These are phyloP conservation scores for Pichia sporocuriosa DNA, from an alignment of 805 yeast genomes.

Conservation along the genomic window DNA sequence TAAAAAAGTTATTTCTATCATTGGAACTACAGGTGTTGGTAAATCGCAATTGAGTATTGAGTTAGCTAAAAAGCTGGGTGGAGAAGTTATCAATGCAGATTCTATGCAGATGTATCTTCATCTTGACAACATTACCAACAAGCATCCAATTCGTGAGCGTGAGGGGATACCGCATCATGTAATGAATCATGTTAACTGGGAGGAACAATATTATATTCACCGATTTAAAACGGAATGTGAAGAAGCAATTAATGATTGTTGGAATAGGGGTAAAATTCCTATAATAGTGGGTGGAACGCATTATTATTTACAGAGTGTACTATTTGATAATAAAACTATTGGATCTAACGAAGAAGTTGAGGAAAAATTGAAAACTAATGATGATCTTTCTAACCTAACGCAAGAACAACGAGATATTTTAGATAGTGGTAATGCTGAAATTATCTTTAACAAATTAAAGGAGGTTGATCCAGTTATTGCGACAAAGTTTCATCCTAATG, in stretches of 20 bases:
- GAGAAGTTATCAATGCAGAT: slow-evolving; percentile 92
- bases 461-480: slow-evolving; percentile 66
- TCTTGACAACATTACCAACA: slow-evolving; percentile 75
- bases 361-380: slow-evolving; percentile 11
- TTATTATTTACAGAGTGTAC: slow-evolving; percentile 74
- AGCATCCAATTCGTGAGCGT: slow-evolving; percentile 79
- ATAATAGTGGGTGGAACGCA: slow-evolving; percentile 95
- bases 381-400: slow-evolving; percentile 28
- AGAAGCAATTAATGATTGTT: slow-evolving; percentile 55
- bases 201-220: slow-evolving; percentile 74
- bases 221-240: slow-evolving; percentile 70
- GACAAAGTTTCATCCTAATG: slow-evolving; percentile 86
- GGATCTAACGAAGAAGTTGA: slow-evolving; percentile 15
- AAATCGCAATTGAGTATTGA: slow-evolving; percentile 83
- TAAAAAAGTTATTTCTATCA: slow-evolving; percentile 25
- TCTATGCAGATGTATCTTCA: slow-evolving; percentile 91
- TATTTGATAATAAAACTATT: slow-evolving; percentile 65
- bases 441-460: slow-evolving; percentile 41
- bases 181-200: slow-evolving; percentile 78
- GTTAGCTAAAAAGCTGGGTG: slow-evolving; percentile 66
- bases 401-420: slow-evolving; percentile 36
- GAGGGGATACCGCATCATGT: slow-evolving; percentile 77
- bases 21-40: slow-evolving; percentile 95
- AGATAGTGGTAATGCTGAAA: slow-evolving; percentile 49
- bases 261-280: slow-evolving; percentile 64